A percentile compares a stretch with the other conserved stretches of the same genome.
Conservation (phyloP, 441 rosid genomes). For the Cnidoscolus chayamansa region DNA sequence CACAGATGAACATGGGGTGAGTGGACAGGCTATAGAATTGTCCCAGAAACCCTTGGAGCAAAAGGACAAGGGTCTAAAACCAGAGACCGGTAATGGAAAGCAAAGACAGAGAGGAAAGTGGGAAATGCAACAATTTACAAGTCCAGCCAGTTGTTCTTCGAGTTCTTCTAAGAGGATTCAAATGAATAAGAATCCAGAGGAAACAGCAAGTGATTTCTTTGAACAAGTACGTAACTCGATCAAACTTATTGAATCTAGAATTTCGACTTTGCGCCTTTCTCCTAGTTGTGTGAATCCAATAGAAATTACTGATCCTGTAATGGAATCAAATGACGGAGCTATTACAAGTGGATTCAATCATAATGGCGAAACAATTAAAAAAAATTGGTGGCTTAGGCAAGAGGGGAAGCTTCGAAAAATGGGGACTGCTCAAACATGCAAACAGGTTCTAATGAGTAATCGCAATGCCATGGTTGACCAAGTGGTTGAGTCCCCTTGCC, state of each 20-base stretch:
- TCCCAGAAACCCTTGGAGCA: no score
- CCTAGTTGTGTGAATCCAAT: conserved; percentile 17
- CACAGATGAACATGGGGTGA: background rate
- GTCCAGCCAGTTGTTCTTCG: background rate
- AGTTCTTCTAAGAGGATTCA: background rate
- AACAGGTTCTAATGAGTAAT: no score
- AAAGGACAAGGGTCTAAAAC: background rate
- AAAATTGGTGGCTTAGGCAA: background rate
- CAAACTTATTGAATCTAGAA: conserved; percentile 37
- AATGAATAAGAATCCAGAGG: background rate
- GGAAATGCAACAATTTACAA: background rate
- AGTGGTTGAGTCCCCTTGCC: background rate
- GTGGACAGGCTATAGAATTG: background rate
- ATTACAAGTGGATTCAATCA: background rate
- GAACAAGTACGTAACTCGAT: conserved; percentile 35
- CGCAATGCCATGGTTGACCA: background rate
- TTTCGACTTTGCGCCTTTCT: conserved; percentile 35
- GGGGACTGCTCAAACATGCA: no score
- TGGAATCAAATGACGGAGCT: background rate
- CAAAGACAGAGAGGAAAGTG: background rate
- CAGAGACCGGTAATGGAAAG: background rate
- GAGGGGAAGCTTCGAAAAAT: background rate
- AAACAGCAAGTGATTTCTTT: conserved; percentile 12
- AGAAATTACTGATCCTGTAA: background rate
- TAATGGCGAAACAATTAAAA: background rate